Percentiles rank a stretch among this genome's conserved stretches.
phyloP scores from a whole-genome alignment of 2,329 filamentous ascomycete species.

The Colletotrichum aenigma region DNA sequence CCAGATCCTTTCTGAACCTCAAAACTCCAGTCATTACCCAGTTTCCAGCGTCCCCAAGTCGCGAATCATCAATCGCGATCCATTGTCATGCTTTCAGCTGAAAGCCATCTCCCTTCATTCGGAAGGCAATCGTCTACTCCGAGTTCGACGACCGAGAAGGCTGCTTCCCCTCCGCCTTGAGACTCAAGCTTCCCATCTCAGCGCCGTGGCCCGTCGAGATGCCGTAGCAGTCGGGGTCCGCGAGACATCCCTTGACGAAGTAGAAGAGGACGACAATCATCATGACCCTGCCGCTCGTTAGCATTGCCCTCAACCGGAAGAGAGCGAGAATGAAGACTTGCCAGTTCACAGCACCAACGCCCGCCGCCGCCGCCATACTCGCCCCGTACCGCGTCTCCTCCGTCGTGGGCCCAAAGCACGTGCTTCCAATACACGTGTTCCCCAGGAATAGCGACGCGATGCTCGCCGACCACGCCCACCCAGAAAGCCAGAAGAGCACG shows the following conservation, averaged over 20 bases:
- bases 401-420: slow-evolving; percentile 24
- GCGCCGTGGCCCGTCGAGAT: slow-evolving; percentile 18
- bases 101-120: background rate
- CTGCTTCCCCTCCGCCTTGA: slow-evolving; percentile 24
- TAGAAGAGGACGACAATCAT: slow-evolving; percentile 40
- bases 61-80: background rate
- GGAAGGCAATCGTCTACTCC: background rate
- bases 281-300: slow-evolving; percentile 34
- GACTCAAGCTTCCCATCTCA: slow-evolving; percentile 30
- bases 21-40: slow-evolving; percentile 6
- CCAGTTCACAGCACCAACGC: slow-evolving; percentile 46
- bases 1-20: background rate
- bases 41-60: background rate
- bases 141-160: background rate
- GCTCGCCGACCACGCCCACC: slow-evolving; percentile 46
- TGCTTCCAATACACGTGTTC: slow-evolving; percentile 20
- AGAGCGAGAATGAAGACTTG: slow-evolving; percentile 26
- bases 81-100: background rate
- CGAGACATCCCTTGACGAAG: slow-evolving; percentile 39
- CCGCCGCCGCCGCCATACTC: slow-evolving; percentile 42
- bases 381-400: slow-evolving; percentile 24
- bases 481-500: slow-evolving; percentile 48
- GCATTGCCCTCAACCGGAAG: background rate
- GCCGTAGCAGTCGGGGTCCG: slow-evolving; percentile 20
- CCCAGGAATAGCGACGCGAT: slow-evolving; percentile 31